phyloP scores from a whole-genome alignment of 2,329 filamentous ascomycete species.

The Fusarium devonianum region DNA sequence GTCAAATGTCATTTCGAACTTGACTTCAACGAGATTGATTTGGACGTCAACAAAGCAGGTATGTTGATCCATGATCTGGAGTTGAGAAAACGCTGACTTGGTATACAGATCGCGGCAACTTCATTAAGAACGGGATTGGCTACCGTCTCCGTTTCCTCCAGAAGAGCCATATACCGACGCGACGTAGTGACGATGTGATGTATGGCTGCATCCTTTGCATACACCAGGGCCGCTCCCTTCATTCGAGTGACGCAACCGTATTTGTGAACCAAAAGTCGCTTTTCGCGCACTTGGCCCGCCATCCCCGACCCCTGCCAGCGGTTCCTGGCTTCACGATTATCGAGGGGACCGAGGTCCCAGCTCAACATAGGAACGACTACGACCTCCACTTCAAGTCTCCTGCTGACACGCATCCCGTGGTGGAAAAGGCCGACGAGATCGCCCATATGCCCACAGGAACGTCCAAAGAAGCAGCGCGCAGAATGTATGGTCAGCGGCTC shows the following conservation, averaged over 20 bases:
- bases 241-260: conserved; percentile 63
- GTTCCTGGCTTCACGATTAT: conserved; percentile 59
- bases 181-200: conserved; percentile 59
- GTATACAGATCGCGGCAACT: conserved; percentile 54
- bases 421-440: conserved; percentile 51
- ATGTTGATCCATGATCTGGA: conserved; percentile 29
- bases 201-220: conserved; percentile 65
- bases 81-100: conserved; percentile 19
- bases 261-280: conserved; percentile 62
- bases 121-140: conserved; percentile 53
- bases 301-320: conserved; percentile 60
- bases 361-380: conserved; percentile 55
- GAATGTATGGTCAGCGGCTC: conserved; percentile 55
- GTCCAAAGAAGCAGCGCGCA: conserved; percentile 56
- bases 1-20: conserved; percentile 62
- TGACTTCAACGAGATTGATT: conserved; percentile 60
- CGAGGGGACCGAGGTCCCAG: conserved; percentile 52
- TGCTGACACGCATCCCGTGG: conserved; percentile 51
- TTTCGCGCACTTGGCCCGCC: conserved; percentile 61
- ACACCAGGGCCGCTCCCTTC: conserved; percentile 55
- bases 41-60: conserved; percentile 59
- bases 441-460: conserved; percentile 53
- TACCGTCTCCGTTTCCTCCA: conserved; percentile 64
- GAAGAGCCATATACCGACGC: conserved; percentile 61
- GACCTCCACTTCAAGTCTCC: conserved; percentile 59